These are phyloP conservation scores for Periconia sp. DNA, from an alignment of 2,329 filamentous ascomycete species.

Conservation along the genomic window DNA sequence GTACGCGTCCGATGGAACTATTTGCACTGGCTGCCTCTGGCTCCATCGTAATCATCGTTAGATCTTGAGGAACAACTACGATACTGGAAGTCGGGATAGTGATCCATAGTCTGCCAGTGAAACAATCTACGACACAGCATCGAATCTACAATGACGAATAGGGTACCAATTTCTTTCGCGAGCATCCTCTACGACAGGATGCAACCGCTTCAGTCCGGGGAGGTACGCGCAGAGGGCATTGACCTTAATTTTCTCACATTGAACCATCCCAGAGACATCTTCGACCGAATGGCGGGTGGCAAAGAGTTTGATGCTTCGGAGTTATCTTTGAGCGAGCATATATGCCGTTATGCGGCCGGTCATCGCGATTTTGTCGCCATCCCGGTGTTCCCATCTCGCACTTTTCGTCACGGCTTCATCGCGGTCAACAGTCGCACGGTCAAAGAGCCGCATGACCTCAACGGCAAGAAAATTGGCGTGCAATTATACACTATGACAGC, in stretches of 20 bases:
- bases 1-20: too few species aligned
- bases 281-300: constrained; percentile 23
- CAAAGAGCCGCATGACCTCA: constrained; percentile 37
- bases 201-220: constrained; percentile 1
- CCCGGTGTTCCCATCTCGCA: constrained; percentile 40
- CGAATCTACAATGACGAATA: not conserved
- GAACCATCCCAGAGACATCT: constrained; percentile 5
- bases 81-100: too few species aligned
- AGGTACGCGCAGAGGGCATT: constrained; percentile 4
- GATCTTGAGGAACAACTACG: too few species aligned
- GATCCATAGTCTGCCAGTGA: not conserved
- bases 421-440: constrained; percentile 38
- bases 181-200: constrained; percentile 3
- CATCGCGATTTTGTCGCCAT: constrained; percentile 35
- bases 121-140: not conserved
- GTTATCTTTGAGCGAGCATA: constrained; percentile 39
- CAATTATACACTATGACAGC: constrained; percentile 49
- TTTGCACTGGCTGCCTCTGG: too few species aligned
- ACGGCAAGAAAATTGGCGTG: constrained; percentile 44
- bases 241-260: constrained; percentile 5
- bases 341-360: constrained; percentile 23
- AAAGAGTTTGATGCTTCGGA: constrained; percentile 39
- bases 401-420: constrained; percentile 44
- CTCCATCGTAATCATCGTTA: too few species aligned
- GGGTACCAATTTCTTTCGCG: constrained; percentile 3